phyloP scores from a whole-genome alignment of 768 basidiomycete genomes.

The Mycena vulgaris region DNA sequence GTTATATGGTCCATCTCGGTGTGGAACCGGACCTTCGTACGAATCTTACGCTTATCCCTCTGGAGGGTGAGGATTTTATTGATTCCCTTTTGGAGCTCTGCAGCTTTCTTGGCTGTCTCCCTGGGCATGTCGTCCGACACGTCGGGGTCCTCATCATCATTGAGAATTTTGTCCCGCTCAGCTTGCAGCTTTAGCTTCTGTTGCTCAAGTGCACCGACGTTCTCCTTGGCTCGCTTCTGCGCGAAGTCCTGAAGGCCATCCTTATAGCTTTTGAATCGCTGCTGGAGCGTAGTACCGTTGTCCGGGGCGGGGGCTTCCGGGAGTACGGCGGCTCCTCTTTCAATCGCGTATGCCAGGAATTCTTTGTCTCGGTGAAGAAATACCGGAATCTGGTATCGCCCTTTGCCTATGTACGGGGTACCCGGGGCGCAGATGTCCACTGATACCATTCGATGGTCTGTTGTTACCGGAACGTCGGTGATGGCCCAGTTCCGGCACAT shows the following conservation, averaged over 20 bases:
- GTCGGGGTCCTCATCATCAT: background rate
- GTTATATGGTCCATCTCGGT: background rate
- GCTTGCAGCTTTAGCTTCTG: background rate
- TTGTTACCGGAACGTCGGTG: background rate
- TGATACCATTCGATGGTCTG: slow-evolving; percentile 28
- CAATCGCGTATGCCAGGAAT: background rate
- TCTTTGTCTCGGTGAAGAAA: slow-evolving; percentile 4
- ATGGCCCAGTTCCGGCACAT: slow-evolving; percentile 12
- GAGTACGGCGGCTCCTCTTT: background rate
- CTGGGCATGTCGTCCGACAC: background rate
- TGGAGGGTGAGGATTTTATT: background rate
- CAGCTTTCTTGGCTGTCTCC: background rate
- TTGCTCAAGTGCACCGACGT: slow-evolving; percentile 1
- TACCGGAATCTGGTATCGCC: slow-evolving; percentile 5
- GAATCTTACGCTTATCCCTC: background rate
- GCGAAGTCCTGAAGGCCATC: slow-evolving; percentile 1
- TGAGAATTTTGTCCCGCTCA: background rate
- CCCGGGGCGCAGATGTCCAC: slow-evolving; percentile 7
- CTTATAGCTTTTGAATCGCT: background rate
- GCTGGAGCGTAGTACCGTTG: background rate
- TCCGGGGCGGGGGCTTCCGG: background rate
- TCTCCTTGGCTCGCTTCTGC: background rate
- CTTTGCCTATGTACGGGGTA: slow-evolving; percentile 9
- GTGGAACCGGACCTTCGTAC: background rate
- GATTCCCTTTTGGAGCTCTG: background rate